A percentile compares a stretch with the other conserved stretches of the same genome.
Conservation (phyloP, 2,329 filamentous ascomycete species). For the Aspergillus pseudotamarii region DNA sequence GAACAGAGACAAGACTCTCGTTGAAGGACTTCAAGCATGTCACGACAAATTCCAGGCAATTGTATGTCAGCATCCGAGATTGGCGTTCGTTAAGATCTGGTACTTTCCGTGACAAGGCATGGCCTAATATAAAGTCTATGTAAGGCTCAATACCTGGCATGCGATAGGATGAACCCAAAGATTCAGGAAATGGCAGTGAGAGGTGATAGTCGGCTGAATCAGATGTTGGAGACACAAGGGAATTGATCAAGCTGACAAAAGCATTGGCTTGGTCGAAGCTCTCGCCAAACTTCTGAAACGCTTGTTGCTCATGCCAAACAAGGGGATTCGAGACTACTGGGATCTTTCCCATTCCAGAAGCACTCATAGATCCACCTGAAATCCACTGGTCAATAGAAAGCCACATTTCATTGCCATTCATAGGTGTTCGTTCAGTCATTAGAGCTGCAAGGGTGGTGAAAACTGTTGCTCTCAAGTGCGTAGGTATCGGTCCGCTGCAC, state of each 20-base stretch:
- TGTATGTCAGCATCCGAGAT: slow-evolving; percentile 72
- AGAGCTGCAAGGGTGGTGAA: slow-evolving; percentile 78
- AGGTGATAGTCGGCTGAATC: slow-evolving; percentile 64
- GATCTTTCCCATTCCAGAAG: slow-evolving; percentile 50
- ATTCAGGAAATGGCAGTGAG: slow-evolving; percentile 81
- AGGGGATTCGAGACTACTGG: slow-evolving; percentile 45
- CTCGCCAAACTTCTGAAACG: slow-evolving; percentile 73
- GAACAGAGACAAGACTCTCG: slow-evolving; percentile 85
- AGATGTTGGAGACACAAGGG: slow-evolving; percentile 65
- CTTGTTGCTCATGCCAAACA: slow-evolving; percentile 57
- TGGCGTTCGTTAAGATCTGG: slow-evolving; percentile 71
- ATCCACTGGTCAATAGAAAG: slow-evolving; percentile 77
- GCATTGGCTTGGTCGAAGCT: slow-evolving; percentile 85
- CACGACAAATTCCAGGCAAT: slow-evolving; percentile 81
- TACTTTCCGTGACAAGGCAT: slow-evolving; percentile 70
- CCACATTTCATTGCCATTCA: slow-evolving; percentile 77
- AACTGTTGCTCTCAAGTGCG: slow-evolving; percentile 77
- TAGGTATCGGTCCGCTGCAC: slow-evolving; percentile 74
- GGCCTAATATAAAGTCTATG: slow-evolving; percentile 84
- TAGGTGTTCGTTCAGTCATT: slow-evolving; percentile 70
- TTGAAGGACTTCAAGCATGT: slow-evolving; percentile 86
- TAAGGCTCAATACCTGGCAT: slow-evolving; percentile 89
- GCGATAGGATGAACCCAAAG: slow-evolving; percentile 74
- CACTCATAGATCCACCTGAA: slow-evolving; percentile 53
- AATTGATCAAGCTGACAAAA: slow-evolving; percentile 76